These are phyloP conservation scores for Metroxylon sagu DNA, from an alignment of 176 grass and related monocot genomes.

Conservation along the genomic window DNA sequence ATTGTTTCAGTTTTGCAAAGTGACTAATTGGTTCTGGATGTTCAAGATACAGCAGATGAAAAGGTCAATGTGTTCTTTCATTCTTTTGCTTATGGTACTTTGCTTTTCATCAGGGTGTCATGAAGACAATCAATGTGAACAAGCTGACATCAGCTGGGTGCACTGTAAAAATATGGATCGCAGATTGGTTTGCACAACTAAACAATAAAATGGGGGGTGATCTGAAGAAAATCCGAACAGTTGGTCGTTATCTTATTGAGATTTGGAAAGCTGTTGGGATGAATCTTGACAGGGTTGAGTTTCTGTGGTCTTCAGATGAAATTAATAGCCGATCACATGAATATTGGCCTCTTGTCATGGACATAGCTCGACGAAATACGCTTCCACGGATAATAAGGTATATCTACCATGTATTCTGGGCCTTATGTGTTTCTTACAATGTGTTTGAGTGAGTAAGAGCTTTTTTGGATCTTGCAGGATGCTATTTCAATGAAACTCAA, in stretches of 20 bases:
- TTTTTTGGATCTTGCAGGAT: too few species aligned
- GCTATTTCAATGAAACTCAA: too few species aligned
- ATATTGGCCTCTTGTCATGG: slow-evolving; percentile 90
- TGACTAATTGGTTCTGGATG: too few species aligned
- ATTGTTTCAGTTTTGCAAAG: too few species aligned
- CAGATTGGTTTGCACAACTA: slow-evolving; percentile 79
- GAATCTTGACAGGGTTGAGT: slow-evolving; percentile 61
- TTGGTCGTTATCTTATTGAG: slow-evolving; percentile 76
- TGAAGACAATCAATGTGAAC: slow-evolving; percentile 82
- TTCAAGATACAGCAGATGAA: too few species aligned
- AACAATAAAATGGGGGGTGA: slow-evolving; percentile 93
- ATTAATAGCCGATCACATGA: slow-evolving; percentile 52
- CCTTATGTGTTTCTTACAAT: too few species aligned
- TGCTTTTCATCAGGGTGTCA: slow-evolving; percentile 41
- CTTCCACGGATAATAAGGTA: slow-evolving; percentile 61
- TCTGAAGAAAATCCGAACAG: slow-evolving; percentile 58
- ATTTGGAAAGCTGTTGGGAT: slow-evolving; percentile 87
- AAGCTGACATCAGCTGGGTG: slow-evolving; percentile 72
- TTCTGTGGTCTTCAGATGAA: slow-evolving; percentile 88
- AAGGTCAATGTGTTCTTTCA: too few species aligned
- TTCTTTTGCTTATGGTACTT: too few species aligned
- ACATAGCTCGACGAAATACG: slow-evolving; percentile 64
- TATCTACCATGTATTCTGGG: too few species aligned
- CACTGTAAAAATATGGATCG: slow-evolving; percentile 81
- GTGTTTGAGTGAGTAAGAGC: too few species aligned